A percentile compares a stretch with the other conserved stretches of the same genome.
Conservation (phyloP, 805 yeast species). For the Saccharomyces cerevisiae region DNA sequence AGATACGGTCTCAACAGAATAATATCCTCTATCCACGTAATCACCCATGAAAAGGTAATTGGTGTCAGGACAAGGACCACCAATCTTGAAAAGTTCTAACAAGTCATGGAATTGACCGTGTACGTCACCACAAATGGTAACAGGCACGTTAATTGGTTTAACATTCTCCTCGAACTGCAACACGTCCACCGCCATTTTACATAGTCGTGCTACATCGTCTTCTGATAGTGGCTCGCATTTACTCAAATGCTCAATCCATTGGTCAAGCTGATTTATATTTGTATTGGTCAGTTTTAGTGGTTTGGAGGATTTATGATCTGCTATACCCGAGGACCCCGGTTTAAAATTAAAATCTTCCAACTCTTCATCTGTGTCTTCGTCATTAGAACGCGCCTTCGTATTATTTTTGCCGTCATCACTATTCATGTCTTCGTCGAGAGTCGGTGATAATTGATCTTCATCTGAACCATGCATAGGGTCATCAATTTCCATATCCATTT, state of each 20-base stretch:
- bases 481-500: slow-evolving; percentile 68
- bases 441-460: slow-evolving; percentile 31
- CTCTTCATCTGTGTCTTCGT: slow-evolving; percentile 20
- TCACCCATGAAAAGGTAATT: slow-evolving; percentile 84
- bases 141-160: slow-evolving; percentile 89
- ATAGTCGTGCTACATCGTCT: slow-evolving; percentile 63
- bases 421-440: slow-evolving; percentile 21
- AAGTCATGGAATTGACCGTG: slow-evolving; percentile 93
- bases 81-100: slow-evolving; percentile 83
- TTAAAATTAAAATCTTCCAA: slow-evolving; percentile 21
- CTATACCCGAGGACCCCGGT: slow-evolving; percentile 32
- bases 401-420: not conserved
- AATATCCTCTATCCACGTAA: slow-evolving; percentile 72
- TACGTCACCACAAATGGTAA: slow-evolving; percentile 91
- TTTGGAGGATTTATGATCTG: slow-evolving; percentile 29
- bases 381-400: slow-evolving; percentile 15
- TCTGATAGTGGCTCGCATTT: slow-evolving; percentile 76
- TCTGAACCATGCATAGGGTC: slow-evolving; percentile 75
- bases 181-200: slow-evolving; percentile 84
- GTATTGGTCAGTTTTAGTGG: slow-evolving; percentile 34
- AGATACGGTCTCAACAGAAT: slow-evolving; percentile 83
- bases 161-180: slow-evolving; percentile 85
- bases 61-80: slow-evolving; percentile 89
- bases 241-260: slow-evolving; percentile 73
- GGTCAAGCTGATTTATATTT: slow-evolving; percentile 61